Conservation (phyloP, 768 basidiomycete species). For the Termitomyces sp. region DNA sequence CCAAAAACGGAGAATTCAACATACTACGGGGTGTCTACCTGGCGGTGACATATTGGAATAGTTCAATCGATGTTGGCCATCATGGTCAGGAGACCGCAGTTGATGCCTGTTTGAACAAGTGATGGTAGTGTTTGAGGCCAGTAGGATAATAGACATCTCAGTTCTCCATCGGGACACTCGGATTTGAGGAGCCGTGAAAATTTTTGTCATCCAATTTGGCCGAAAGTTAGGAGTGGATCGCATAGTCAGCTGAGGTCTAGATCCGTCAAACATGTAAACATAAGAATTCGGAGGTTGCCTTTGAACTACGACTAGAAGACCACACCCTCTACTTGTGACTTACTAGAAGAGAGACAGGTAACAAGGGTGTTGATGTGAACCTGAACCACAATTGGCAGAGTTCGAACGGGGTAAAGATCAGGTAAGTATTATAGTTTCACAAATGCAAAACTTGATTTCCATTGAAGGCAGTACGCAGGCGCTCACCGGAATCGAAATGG, state of each 20-base stretch:
- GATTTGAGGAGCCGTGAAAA: too few species aligned
- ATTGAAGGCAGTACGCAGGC: too few species aligned
- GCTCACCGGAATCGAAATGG: too few species aligned
- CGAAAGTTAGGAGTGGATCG: slow-evolving; percentile 27
- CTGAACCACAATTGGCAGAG: slow-evolving; percentile 33
- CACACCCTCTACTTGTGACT: too few species aligned
- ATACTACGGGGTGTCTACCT: background rate
- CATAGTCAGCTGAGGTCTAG: slow-evolving; percentile 21
- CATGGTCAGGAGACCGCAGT: background rate
- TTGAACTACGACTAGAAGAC: too few species aligned
- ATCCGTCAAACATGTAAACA: slow-evolving; percentile 45
- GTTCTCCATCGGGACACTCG: background rate
- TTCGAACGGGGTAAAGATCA: too few species aligned
- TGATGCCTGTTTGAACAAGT: background rate
- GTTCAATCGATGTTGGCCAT: background rate
- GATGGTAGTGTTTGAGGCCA: background rate
- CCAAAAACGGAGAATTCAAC: too few species aligned
- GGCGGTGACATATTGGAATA: background rate
- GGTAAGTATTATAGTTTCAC: too few species aligned
- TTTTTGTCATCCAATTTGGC: background rate
- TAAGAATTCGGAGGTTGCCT: slow-evolving; percentile 33
- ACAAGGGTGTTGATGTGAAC: slow-evolving; percentile 25
- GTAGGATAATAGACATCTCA: background rate
- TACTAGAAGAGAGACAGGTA: slow-evolving; percentile 31
- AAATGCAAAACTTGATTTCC: too few species aligned